Conservation (phyloP, 345 rosid genomes). For the Geranium rotundifolium region DNA sequence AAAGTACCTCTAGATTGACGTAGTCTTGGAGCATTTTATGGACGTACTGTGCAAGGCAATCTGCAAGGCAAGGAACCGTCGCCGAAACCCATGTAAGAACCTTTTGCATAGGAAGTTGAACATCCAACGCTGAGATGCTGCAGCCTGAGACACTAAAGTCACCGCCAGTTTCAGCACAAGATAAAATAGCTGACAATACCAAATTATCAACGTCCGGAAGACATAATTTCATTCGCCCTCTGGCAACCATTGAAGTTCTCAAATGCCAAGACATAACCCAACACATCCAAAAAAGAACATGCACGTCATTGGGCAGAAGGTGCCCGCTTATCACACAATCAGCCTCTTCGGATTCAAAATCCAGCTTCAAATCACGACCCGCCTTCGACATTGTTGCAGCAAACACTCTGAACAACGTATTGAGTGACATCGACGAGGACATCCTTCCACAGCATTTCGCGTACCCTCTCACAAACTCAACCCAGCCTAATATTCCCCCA, state of each 20-base stretch:
- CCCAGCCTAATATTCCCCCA: conserved; percentile 56
- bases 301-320: conserved; percentile 35
- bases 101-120: conserved; percentile 52
- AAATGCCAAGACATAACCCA: conserved; percentile 69
- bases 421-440: conserved; percentile 42
- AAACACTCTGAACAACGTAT: conserved; percentile 45
- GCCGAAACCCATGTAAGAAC: conserved; percentile 57
- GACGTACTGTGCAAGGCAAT: conserved; percentile 50
- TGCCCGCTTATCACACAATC: conserved; percentile 57
- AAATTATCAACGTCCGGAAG: conserved; percentile 59
- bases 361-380: conserved; percentile 41
- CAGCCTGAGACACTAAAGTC: conserved; percentile 49
- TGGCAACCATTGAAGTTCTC: conserved; percentile 11
- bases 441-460: conserved; percentile 72
- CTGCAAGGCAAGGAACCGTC: conserved; percentile 45
- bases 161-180: conserved; percentile 41
- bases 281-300: conserved; percentile 53
- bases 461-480: conserved; percentile 64
- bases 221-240: conserved; percentile 18
- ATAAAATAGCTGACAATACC: conserved; percentile 48
- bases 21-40: conserved; percentile 33
- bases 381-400: conserved; percentile 21
- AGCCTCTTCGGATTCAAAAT: conserved; percentile 48
- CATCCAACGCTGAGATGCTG: conserved; percentile 31
- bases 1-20: conserved; percentile 29